Evolutionary conservation across 2,329 filamentous ascomycete genomes (phyloP).

Genomic region (Fusarium sambucinum): DNA sequence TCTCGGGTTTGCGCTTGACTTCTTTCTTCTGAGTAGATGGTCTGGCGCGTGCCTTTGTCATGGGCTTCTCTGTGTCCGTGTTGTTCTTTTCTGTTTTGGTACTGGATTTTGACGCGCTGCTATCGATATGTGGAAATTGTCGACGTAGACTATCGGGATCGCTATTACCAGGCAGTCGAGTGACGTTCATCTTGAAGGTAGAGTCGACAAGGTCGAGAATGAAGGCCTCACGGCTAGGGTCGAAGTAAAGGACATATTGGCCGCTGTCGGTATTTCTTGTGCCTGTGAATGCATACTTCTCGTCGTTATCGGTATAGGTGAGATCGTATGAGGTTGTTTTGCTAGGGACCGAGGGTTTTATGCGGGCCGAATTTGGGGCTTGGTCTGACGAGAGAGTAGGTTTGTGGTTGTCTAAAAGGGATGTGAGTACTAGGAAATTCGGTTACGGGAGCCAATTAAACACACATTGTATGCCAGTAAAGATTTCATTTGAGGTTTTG

Average conservation of each 20-base stretch:
- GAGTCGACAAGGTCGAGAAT: conserved; percentile 84
- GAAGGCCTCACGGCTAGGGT: conserved; percentile 78
- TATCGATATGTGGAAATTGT: conserved; percentile 74
- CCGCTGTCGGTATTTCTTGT: conserved; percentile 66
- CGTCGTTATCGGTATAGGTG: conserved; percentile 65
- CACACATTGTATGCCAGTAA: conserved; percentile 72
- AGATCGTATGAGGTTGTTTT: conserved; percentile 68
- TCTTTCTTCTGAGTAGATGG: conserved; percentile 48
- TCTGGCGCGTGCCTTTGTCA: conserved; percentile 44
- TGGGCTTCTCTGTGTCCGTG: conserved; percentile 40
- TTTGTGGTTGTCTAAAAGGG: conserved; percentile 70
- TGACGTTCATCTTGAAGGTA: conserved; percentile 90
- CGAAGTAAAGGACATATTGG: conserved; percentile 79
- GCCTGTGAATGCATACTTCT: conserved; percentile 71
- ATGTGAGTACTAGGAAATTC: conserved; percentile 10
- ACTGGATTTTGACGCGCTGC: conserved; percentile 33
- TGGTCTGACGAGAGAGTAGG: conserved; percentile 64
- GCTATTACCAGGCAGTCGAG: conserved; percentile 73
- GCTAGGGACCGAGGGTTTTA: conserved; percentile 63
- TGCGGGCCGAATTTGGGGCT: conserved; percentile 61
- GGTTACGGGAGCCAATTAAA: not conserved
- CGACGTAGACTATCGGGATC: conserved; percentile 73
- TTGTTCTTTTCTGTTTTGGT: conserved; percentile 20
- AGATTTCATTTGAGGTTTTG: conserved; percentile 67
- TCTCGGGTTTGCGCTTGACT: conserved; percentile 50